Base-by-base conservation (phyloP, 495 filamentous ascomycete species). In the Trichoderma orchidacearum region DNA sequence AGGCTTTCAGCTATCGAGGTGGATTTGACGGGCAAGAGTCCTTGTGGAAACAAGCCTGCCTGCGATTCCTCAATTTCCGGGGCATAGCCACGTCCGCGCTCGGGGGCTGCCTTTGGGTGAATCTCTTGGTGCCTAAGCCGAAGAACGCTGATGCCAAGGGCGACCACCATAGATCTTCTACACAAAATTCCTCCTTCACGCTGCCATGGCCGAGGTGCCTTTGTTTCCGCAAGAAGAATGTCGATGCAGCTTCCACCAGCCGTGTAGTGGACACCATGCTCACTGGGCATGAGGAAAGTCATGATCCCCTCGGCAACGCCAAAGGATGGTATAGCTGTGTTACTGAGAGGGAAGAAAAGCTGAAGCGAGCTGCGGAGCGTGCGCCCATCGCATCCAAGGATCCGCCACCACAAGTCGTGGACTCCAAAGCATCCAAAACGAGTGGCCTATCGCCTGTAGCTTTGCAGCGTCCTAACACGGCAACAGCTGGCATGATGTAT, bases 401-500 rank as follows among this genome's bases (percentile, higher is more conserved):
- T 45, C 64, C 58, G 32, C 72, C 61, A 32, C 58, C 66, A 23
- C 41, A 48, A 27, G 3, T 4, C 6, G 61, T 64, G 12, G 75
- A 80, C n/a, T 59, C 59, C 7, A 66, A 65, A 35, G 62, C 60
- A 48, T 64, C 58, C 31, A 71, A 61, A 31, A 58, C 66, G 27
- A 67, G 58, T 55, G 69, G 64, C 38, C 65, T 70, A 60, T 72
- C 71, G 30, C 64, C 71, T 60, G 41, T 78, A 65, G 64, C 63
- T 51, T 72, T 68, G 58, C 80, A 66, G 57, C 78, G 70, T 61
- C 72, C 68, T 58, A 81, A 60, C 68, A 74, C 79, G 5, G 73
- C 78, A 45, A 69, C 72, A 51, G 72, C 78, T 25, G 83, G 80
- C 54, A 76, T 85, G 12, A 82, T 95, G 53, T 95, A 96, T 66